phyloP scores from a whole-genome alignment of 306 rosid species.

The Psophocarpus tetragonolobus region DNA sequence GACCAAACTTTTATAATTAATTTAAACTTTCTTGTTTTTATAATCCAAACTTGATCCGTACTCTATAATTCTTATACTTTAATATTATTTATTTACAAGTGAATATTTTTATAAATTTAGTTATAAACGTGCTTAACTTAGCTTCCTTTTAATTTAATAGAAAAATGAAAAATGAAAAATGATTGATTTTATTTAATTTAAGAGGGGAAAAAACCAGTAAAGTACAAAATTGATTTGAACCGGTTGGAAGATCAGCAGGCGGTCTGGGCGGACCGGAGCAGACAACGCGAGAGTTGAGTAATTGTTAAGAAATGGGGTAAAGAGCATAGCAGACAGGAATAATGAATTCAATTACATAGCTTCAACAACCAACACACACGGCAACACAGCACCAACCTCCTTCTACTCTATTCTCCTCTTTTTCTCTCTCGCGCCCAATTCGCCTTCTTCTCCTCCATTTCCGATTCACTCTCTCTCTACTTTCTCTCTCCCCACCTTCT shows the following conservation, averaged over 20 bases:
- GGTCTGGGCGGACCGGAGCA: background rate
- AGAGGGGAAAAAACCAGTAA: background rate
- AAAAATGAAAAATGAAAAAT: too few species aligned
- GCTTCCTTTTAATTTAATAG: too few species aligned
- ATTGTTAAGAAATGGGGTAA: constrained; percentile 24
- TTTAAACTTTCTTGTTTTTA: too few species aligned
- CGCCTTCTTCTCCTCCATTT: constrained; percentile 36
- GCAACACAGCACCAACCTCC: constrained; percentile 10
- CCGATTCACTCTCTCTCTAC: constrained; percentile 4
- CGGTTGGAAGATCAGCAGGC: background rate
- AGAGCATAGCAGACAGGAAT: background rate
- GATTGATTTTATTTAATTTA: too few species aligned
- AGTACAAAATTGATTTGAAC: background rate
- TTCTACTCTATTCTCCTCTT: constrained; percentile 3
- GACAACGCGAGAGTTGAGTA: background rate
- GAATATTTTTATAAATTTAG: too few species aligned
- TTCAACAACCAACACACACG: constrained; percentile 21
- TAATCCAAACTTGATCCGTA: too few species aligned
- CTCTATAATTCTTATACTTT: too few species aligned
- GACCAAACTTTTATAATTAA: too few species aligned
- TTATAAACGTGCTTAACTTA: too few species aligned
- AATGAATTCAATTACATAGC: constrained; percentile 3
- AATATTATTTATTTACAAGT: too few species aligned
- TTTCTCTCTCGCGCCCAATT: constrained; percentile 57
- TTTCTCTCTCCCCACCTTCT: constrained; percentile 24